Percentiles rank a stretch among this genome's conserved stretches.
phyloP scores from a whole-genome alignment of 192 early-diverging fungal genomes.

The Entomortierella chlamydospora region DNA sequence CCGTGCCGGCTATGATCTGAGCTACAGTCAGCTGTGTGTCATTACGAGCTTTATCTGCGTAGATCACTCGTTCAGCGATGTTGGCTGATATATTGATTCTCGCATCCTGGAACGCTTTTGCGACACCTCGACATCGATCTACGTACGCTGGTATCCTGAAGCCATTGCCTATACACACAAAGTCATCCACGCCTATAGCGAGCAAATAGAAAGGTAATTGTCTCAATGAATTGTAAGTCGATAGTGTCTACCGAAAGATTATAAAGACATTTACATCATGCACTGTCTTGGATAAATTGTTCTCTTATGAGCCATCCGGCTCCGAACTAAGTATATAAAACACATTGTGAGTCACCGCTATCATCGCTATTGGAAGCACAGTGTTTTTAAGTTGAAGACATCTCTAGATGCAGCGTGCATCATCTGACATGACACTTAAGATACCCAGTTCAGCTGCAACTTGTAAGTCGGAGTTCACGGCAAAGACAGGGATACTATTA shows the following conservation, averaged over 20 bases:
- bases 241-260: background rate
- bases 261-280: background rate
- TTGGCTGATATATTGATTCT: background rate
- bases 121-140: conserved; percentile 36
- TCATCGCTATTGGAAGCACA: background rate
- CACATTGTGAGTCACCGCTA: background rate
- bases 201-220: too few relatives aligned
- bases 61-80: conserved; percentile 18
- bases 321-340: conserved; percentile 9
- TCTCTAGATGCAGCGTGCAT: background rate
- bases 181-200: conserved; percentile 28
- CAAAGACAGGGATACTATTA: conserved; percentile 35
- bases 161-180: conserved; percentile 33
- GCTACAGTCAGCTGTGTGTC: background rate
- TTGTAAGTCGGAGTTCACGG: conserved; percentile 35
- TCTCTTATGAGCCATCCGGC: conserved; percentile 29
- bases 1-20: background rate
- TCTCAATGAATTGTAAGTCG: background rate
- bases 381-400: background rate
- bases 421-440: conserved; percentile 40
- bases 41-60: background rate
- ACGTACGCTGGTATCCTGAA: conserved; percentile 10
- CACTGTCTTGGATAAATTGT: conserved; percentile 21
- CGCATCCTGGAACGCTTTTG: conserved; percentile 13
- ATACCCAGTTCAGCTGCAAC: conserved; percentile 36